Percentiles rank a stretch among this genome's conserved stretches.
These are phyloP conservation scores for Peronospora belbahrii DNA, from an alignment of 352 stramenopile species.

Conservation along the genomic window DNA sequence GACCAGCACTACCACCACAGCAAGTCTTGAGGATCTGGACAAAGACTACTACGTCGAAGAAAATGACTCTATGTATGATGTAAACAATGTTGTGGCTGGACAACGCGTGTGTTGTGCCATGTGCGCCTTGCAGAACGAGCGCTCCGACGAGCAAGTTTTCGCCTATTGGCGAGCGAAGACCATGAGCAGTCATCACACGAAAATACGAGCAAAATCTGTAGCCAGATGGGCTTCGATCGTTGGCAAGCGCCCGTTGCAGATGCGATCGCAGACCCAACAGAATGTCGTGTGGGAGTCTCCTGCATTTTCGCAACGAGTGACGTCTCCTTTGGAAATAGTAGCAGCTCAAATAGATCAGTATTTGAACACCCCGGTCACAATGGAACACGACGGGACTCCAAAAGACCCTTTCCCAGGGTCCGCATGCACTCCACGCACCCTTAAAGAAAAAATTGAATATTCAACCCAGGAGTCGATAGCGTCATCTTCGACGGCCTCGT, in stretches of 20 bases:
- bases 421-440: conserved; percentile 15
- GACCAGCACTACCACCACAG: conserved; percentile 13
- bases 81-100: conserved; percentile 14
- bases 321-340: conserved; percentile 18
- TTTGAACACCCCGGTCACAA: too few species aligned
- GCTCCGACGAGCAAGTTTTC: conserved; percentile 38
- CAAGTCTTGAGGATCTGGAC: conserved; percentile 14
- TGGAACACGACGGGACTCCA: conserved; percentile 27
- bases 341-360: too few species aligned
- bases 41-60: conserved; percentile 3
- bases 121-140: conserved; percentile 27
- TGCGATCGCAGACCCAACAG: not conserved
- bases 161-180: conserved; percentile 22
- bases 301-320: conserved; percentile 14
- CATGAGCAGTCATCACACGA: conserved; percentile 22
- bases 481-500: conserved; percentile 10
- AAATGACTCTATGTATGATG: conserved; percentile 3
- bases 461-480: conserved; percentile 6
- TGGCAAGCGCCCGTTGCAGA: conserved; percentile 2
- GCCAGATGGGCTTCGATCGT: conserved; percentile 14
- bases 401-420: conserved; percentile 23
- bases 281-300: conserved; percentile 18
- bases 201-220: conserved; percentile 9
- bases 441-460: too few species aligned
- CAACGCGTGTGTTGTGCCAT: conserved; percentile 35